Evolutionary conservation across 2,329 filamentous ascomycete genomes (phyloP), one percentile per base, ranked within the genome.

Genomic region (Teratosphaeria gauchensis): DNA sequence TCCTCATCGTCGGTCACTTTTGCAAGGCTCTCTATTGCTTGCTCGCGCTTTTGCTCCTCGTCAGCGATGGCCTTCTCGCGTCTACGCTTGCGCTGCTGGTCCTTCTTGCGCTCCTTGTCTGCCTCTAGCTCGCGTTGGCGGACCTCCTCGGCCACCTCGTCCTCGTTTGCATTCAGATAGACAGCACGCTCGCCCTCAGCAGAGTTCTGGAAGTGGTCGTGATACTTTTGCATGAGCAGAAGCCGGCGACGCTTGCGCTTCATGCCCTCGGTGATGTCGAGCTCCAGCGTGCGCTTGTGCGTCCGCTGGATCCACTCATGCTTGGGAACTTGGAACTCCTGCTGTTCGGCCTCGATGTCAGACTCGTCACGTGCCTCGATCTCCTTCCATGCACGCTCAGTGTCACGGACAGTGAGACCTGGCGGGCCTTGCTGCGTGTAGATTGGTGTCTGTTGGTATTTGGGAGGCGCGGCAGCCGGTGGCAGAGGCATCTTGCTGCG

Each of bases 51-150:
- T 71, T 91, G 87, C 71, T 80, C 80, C 67, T 96, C 92, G 67
- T 95, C 88, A 6, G 91, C 92, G 60, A 95, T 88, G 3, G 91
- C 91, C 80, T 96, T 96, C 73, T 97, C 92, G 19, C 94, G 88
- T 51, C 94, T 87, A 61, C 94, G 85, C 78, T 97, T 99, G 63
- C 94, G 88, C 73, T 99, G 94, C 90, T 99, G 97, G 71, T 99
- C 94, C 78, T 99, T 99, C 79, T 99, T 99, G 64, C 94, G 90
- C 75, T 99, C 94, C 77, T 99, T 99, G 74, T 99, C 94, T 61
- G 92, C 91, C 61, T 88, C 88, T 7, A 96, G 81, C 72, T 96
- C 92, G 64, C 90, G 90, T 62, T 91, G 88, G 65, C 94, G 89
- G 1, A 97, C 92, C 67, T 96, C 88, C 56, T 88, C 84, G 60